Evolutionary conservation across 2,329 filamentous ascomycete species (phyloP), one percentile per base, ranked within the genome.

Genomic region (Cryphonectria parasitica): DNA sequence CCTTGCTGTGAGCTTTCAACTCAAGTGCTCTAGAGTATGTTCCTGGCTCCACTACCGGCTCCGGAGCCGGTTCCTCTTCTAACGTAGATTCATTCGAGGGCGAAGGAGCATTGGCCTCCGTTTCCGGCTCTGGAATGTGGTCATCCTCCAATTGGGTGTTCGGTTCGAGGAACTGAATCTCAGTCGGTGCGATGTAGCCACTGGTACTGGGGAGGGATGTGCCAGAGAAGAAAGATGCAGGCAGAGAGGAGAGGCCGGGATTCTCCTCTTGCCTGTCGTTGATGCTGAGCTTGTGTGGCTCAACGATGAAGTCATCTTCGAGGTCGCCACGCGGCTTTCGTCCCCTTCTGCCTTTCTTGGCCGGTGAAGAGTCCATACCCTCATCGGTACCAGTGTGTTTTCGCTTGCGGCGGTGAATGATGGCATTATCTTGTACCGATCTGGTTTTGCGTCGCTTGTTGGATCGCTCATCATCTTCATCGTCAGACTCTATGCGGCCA

Each of bases 111-210:
- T 74, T 68, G 28, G 28, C 13, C 22, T 71, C 73, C 43, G 62
- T 58, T n/a, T 69, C 72, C 34, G 56, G 39, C 41, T 67, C 70
- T 62, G 60, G 71, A 19, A 67, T 58, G 2, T 72, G 67, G 41
- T 79, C 77, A 28, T 80, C 79, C 1, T 78, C 78, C 31, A 84
- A 72, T 39, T 76, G 78, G 0, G 80, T 82, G 41, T 84, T 85
- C 11, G 83, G 83, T 10, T 78, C 76, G n/a, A 85, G 75, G 65
- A 85, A 84, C 6, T 76, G 76, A 10, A 83, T 71, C 17, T 71
- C 73, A 7, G 72, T 65, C 1, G 70, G 52, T 25, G 69, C 56
- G 31, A 62, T 69, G 69, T 73, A 60, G 39, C 63, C 67, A 54
- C n/a, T 58, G 36, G 60, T 54, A 17, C n/a, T 52, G 17, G 64